Conservation (phyloP, 257 asterid species). For the Gentiana dahurica region DNA sequence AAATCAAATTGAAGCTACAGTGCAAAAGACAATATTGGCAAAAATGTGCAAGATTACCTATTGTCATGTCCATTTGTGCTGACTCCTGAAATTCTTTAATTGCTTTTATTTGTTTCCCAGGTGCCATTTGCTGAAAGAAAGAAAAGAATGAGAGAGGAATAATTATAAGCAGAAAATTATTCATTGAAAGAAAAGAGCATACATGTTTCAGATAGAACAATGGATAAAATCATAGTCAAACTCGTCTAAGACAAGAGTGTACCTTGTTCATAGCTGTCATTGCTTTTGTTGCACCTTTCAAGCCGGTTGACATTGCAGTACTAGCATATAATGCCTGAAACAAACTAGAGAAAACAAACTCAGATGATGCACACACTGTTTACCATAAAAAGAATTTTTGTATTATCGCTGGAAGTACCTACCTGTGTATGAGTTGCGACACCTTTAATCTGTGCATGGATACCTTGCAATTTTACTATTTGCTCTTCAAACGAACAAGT, state of each 20-base stretch:
- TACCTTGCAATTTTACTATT: constrained; percentile 85
- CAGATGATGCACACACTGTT: constrained; percentile 3
- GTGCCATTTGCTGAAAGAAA: no score
- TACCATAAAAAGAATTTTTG: not conserved
- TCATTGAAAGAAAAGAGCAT: no score
- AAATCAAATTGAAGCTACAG: no score
- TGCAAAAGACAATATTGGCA: no score
- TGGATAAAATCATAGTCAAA: no score
- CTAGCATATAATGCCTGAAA: constrained; percentile 79
- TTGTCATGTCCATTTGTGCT: no score
- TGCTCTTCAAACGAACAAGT: constrained; percentile 91
- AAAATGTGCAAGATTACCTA: no score
- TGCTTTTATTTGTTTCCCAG: no score
- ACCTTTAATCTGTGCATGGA: constrained; percentile 98
- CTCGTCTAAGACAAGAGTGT: not conserved
- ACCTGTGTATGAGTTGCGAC: constrained; percentile 97
- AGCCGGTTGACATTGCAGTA: constrained; percentile 90
- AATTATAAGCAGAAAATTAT: no score
- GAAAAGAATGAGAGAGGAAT: no score
- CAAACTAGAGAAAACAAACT: constrained; percentile 2
- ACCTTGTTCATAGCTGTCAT: constrained; percentile 99
- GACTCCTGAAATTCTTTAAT: no score
- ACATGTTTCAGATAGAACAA: no score
- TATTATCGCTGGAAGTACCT: constrained; percentile 1
- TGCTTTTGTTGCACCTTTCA: constrained; percentile 99